Conservation (phyloP, 805 yeast genomes). For the Scheffersomyces coipomensis region DNA sequence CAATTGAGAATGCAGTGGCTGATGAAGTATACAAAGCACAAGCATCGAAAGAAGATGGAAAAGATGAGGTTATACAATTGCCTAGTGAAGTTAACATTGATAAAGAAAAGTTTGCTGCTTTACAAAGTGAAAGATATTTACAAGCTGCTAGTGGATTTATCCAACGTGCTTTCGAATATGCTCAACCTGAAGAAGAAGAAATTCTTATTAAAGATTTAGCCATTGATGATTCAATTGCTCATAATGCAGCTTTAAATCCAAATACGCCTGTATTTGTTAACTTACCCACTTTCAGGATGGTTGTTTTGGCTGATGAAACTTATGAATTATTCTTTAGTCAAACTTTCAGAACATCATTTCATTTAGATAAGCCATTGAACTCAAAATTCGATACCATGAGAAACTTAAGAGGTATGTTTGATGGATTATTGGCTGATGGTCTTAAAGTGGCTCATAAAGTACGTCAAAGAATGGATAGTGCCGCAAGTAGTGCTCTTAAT, state of each 20-base stretch:
- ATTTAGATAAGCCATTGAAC: slow-evolving; percentile 55
- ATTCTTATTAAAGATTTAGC: slow-evolving; percentile 35
- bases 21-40: slow-evolving; percentile 52
- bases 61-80: slow-evolving; percentile 26
- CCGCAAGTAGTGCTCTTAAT: slow-evolving; percentile 36
- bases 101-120: slow-evolving; percentile 56
- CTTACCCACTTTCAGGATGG: slow-evolving; percentile 91
- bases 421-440: slow-evolving; percentile 89
- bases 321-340: slow-evolving; percentile 79
- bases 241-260: slow-evolving; percentile 84
- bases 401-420: slow-evolving; percentile 82
- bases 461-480: slow-evolving; percentile 80
- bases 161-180: slow-evolving; percentile 86
- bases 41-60: slow-evolving; percentile 2
- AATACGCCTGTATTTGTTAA: slow-evolving; percentile 70
- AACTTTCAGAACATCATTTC: slow-evolving; percentile 66
- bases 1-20: slow-evolving; percentile 67
- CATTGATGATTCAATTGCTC: slow-evolving; percentile 42
- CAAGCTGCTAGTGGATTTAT: slow-evolving; percentile 85
- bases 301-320: slow-evolving; percentile 88
- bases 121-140: slow-evolving; percentile 76
- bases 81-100: slow-evolving; percentile 65
- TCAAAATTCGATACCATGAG: slow-evolving; percentile 47
- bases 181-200: slow-evolving; percentile 58
- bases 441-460: slow-evolving; percentile 88